phyloP scores from a whole-genome alignment of 108 stramenopile genomes.

The Mayamaea pseudoterrestris region DNA sequence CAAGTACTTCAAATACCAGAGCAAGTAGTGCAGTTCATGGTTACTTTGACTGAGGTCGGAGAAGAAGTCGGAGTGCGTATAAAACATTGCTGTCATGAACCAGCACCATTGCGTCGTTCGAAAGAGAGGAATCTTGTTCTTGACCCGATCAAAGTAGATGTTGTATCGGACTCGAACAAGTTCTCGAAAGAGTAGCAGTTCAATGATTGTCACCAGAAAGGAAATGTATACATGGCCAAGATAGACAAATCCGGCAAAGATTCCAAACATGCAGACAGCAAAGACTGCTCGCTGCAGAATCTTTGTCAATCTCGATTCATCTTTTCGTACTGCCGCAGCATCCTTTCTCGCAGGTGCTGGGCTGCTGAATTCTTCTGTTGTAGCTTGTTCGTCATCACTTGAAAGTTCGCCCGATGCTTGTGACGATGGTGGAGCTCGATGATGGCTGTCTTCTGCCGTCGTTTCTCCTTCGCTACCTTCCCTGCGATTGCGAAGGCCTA shows the following conservation, averaged over 20 bases:
- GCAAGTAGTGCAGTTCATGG: slow-evolving; percentile 37
- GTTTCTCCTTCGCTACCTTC: no score
- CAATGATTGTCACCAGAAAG: slow-evolving; percentile 50
- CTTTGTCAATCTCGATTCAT: slow-evolving; percentile 26
- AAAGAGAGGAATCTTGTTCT: slow-evolving; percentile 89
- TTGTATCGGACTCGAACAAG: slow-evolving; percentile 89
- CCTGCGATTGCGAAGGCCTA: no score
- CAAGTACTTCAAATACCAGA: slow-evolving; percentile 47
- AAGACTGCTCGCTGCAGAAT: slow-evolving; percentile 25
- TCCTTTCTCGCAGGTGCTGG: no score
- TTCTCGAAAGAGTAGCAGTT: slow-evolving; percentile 87
- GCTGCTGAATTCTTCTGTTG: no score
- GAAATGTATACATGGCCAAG: slow-evolving; percentile 78
- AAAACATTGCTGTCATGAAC: slow-evolving; percentile 87
- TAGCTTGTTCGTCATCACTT: no score
- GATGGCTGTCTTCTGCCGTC: no score
- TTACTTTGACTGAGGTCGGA: slow-evolving; percentile 56
- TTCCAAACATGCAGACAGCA: slow-evolving; percentile 28
- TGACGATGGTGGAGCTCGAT: no score
- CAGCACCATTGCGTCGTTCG: slow-evolving; percentile 97
- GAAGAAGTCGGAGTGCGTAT: slow-evolving; percentile 76
- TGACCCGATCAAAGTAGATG: slow-evolving; percentile 55
- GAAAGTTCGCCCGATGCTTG: no score
- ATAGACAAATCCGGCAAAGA: slow-evolving; percentile 30
- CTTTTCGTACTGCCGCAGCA: no score